A percentile compares a stretch with the other conserved stretches of the same genome.
Conservation (phyloP, 176 grass and related monocot species). For the Miscanthus lutarioriparius region DNA sequence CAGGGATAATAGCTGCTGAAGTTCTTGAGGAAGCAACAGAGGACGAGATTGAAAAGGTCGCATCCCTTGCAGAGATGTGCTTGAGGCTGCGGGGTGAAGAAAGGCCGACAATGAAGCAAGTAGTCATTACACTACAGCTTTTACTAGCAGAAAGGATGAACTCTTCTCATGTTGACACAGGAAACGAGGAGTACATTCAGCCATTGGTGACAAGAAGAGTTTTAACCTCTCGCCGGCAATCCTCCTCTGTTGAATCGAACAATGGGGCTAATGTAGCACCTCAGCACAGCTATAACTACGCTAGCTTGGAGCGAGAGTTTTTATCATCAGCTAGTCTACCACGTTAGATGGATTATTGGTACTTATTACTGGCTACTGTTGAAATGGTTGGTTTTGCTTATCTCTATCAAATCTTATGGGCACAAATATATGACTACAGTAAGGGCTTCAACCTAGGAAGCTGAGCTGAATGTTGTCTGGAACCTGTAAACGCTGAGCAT, state of each 20-base stretch:
- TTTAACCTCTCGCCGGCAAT: neutral
- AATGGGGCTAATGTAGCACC: neutral
- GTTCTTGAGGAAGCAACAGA: neutral
- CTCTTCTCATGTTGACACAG: neutral
- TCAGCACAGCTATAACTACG: neutral
- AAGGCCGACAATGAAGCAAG: slow-evolving; percentile 4
- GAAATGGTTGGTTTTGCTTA: no score
- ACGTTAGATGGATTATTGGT: neutral
- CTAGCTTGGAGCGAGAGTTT: neutral
- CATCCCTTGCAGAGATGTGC: neutral
- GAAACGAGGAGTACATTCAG: neutral
- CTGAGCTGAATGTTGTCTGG: neutral
- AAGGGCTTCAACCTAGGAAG: neutral
- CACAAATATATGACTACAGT: neutral
- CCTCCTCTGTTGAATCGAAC: neutral
- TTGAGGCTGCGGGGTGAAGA: neutral
- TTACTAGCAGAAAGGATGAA: neutral
- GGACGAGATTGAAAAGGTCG: neutral
- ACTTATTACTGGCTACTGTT: no score
- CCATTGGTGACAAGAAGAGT: neutral
- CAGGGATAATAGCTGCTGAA: neutral
- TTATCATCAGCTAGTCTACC: neutral
- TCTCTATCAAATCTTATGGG: no score
- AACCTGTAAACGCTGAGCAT: no score
- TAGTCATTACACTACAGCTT: neutral